Conservation (phyloP, 441 rosid genomes). For the Pelargonium cotyledonis region DNA sequence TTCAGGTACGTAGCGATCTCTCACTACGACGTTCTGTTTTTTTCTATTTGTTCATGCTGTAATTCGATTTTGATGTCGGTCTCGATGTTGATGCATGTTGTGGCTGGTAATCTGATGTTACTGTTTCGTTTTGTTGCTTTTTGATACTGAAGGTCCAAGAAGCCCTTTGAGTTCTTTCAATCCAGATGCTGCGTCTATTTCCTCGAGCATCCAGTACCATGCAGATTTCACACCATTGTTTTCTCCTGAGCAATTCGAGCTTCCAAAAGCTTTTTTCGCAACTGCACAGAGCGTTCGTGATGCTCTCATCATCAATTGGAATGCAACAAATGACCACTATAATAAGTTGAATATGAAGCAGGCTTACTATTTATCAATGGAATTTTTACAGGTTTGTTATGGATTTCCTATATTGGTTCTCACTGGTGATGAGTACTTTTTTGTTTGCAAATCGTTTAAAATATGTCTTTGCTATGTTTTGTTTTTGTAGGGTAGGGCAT, state of each 20-base stretch:
- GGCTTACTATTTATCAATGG: conserved; percentile 91
- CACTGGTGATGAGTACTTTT: background rate
- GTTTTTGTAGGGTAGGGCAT: conserved; percentile 65
- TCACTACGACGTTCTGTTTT: no score
- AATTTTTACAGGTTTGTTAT: conserved; percentile 72
- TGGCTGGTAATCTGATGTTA: background rate
- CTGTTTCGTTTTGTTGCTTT: background rate
- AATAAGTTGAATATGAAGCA: conserved; percentile 67
- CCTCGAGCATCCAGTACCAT: conserved; percentile 71
- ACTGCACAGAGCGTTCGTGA: conserved; percentile 88
- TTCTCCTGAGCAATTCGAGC: conserved; percentile 73
- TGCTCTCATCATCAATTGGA: conserved; percentile 69
- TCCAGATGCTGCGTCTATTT: conserved; percentile 59
- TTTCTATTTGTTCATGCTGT: no score
- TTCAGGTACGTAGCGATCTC: background rate
- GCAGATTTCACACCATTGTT: conserved; percentile 72
- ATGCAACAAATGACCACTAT: conserved; percentile 62
- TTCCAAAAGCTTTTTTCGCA: conserved; percentile 69
- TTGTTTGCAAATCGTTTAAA: background rate
- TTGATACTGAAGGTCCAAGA: conserved; percentile 23
- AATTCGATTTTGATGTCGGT: background rate
- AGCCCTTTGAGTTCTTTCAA: conserved; percentile 26
- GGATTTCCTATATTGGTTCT: conserved; percentile 1
- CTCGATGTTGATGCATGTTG: background rate
- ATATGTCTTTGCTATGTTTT: background rate